Evolutionary conservation across 805 yeast genomes (phyloP).

Genomic region (Kluyveromyces lactis): DNA sequence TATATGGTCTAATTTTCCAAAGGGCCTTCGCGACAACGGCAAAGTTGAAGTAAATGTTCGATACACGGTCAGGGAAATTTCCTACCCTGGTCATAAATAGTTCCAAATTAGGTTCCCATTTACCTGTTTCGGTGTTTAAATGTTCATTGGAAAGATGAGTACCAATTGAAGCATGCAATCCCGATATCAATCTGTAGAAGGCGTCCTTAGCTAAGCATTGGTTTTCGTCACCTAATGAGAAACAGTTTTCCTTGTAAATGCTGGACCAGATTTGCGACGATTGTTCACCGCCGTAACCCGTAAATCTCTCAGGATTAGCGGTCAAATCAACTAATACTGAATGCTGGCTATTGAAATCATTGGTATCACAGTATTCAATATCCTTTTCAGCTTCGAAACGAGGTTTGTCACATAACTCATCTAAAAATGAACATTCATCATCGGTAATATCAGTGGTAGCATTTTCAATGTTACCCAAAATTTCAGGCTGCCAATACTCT

Average conservation of each 20-base stretch:
- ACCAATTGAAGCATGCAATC: slow-evolving; percentile 92
- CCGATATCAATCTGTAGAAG: slow-evolving; percentile 79
- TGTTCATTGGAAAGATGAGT: slow-evolving; percentile 86
- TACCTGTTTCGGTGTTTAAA: slow-evolving; percentile 59
- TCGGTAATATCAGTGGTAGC: slow-evolving; percentile 20
- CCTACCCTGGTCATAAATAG: slow-evolving; percentile 89
- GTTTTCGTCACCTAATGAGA: slow-evolving; percentile 42
- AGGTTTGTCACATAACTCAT: slow-evolving; percentile 30
- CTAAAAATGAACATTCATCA: slow-evolving; percentile 30
- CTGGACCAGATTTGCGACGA: slow-evolving; percentile 90
- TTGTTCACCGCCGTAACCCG: slow-evolving; percentile 92
- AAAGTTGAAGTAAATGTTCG: slow-evolving; percentile 87
- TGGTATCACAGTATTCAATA: slow-evolving; percentile 63
- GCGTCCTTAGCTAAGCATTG: slow-evolving; percentile 80
- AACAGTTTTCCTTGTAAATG: slow-evolving; percentile 87
- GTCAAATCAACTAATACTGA: slow-evolving; percentile 79
- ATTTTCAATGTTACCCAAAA: slow-evolving; percentile 37
- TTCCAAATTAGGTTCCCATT: slow-evolving; percentile 76
- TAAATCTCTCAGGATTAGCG: slow-evolving; percentile 90
- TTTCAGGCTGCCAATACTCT: slow-evolving; percentile 66
- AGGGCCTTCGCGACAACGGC: slow-evolving; percentile 79
- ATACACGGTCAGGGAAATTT: slow-evolving; percentile 74
- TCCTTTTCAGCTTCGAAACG: slow-evolving; percentile 29
- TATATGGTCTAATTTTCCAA: slow-evolving; percentile 51
- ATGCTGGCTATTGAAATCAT: slow-evolving; percentile 47